phyloP scores from a whole-genome alignment of 2,329 filamentous ascomycete species.

The Hypoxylon sp. region DNA sequence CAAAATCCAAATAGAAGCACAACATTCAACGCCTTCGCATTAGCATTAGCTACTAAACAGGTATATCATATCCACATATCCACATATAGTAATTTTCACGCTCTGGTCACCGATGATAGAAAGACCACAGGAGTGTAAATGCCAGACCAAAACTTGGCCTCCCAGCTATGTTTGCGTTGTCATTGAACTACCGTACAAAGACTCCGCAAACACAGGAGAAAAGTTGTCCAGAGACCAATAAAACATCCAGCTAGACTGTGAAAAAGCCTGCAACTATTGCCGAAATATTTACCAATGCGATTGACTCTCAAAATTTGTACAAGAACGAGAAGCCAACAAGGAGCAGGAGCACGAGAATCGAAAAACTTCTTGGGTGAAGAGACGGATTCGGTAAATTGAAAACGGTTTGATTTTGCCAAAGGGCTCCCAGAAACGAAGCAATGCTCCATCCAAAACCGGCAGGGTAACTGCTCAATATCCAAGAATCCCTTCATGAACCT shows the following conservation, averaged over 20 bases:
- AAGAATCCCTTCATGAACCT: constrained; percentile 38
- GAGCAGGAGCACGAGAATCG: constrained; percentile 44
- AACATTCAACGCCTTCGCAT: neutral
- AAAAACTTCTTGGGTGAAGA: constrained; percentile 47
- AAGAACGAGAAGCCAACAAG: constrained; percentile 41
- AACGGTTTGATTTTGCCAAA: constrained; percentile 50
- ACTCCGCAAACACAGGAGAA: constrained; percentile 33
- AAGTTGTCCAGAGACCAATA: constrained; percentile 51
- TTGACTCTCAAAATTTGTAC: constrained; percentile 47
- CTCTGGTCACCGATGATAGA: neutral
- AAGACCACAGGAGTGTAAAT: constrained; percentile 7
- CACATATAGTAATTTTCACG: neutral
- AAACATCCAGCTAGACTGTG: constrained; percentile 51
- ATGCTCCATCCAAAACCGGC: constrained; percentile 32
- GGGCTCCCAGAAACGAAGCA: constrained; percentile 24
- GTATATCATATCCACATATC: neutral
- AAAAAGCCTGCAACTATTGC: constrained; percentile 26
- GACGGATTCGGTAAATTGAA: constrained; percentile 36
- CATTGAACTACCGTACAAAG: constrained; percentile 47
- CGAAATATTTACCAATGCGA: constrained; percentile 30
- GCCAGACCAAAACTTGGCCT: constrained; percentile 55
- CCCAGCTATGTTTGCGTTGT: constrained; percentile 47
- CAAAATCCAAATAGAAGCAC: neutral
- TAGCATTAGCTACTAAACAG: neutral
- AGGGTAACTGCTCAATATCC: constrained; percentile 34